Evolutionary conservation across 768 basidiomycete genomes (phyloP).

Genomic region (Boletus rufocinnamomeus): DNA sequence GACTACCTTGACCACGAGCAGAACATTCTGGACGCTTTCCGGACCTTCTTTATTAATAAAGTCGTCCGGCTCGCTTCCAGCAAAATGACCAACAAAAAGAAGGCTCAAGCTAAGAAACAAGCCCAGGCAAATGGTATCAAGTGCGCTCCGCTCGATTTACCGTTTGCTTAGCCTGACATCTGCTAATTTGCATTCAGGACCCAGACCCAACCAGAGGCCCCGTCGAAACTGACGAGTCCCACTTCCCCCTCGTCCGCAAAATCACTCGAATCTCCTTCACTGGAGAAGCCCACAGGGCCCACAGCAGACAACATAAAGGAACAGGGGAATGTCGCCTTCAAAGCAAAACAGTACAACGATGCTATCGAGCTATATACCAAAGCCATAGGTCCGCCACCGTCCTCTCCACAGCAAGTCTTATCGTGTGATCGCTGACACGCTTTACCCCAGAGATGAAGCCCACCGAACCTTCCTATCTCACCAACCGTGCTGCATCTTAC

Average conservation of each 20-base stretch:
- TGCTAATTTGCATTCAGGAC: slow-evolving; percentile 21
- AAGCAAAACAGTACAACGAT: slow-evolving; percentile 58
- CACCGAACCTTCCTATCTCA: slow-evolving; percentile 72
- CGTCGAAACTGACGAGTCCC: slow-evolving; percentile 18
- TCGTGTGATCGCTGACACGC: slow-evolving; percentile 9
- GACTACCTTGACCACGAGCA: background rate
- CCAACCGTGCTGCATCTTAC: slow-evolving; percentile 84
- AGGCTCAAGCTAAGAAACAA: slow-evolving; percentile 30
- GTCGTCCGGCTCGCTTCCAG: background rate
- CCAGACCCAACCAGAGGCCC: slow-evolving; percentile 10
- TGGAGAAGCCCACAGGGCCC: slow-evolving; percentile 36
- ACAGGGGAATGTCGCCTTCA: slow-evolving; percentile 75
- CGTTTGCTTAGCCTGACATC: background rate
- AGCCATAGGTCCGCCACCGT: slow-evolving; percentile 61
- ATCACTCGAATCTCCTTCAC: slow-evolving; percentile 11
- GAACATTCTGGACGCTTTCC: slow-evolving; percentile 15
- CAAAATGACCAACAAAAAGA: slow-evolving; percentile 38
- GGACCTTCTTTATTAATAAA: slow-evolving; percentile 1
- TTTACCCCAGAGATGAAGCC: slow-evolving; percentile 53
- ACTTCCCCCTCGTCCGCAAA: slow-evolving; percentile 19
- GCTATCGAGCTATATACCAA: slow-evolving; percentile 76
- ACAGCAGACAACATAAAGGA: slow-evolving; percentile 64
- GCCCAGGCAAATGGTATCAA: slow-evolving; percentile 28
- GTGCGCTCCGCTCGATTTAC: slow-evolving; percentile 22
- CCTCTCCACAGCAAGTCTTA: slow-evolving; percentile 24